Percentiles rank a stretch among this genome's conserved stretches.
phyloP scores from a whole-genome alignment of 129 eudicot genomes.

The Solidago caesia region DNA sequence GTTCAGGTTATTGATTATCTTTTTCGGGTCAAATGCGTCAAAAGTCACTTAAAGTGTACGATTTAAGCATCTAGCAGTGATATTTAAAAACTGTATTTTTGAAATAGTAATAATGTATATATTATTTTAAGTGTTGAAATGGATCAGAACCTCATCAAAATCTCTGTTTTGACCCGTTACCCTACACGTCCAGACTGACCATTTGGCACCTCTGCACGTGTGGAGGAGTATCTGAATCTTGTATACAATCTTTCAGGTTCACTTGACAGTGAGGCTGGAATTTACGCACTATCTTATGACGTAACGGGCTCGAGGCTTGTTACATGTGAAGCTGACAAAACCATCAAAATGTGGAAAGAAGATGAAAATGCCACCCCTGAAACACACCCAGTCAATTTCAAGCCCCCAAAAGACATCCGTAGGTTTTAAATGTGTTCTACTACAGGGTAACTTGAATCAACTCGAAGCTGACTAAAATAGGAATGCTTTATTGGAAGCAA shows the following conservation, averaged over 20 bases:
- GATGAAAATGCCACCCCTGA: slow-evolving; percentile 80
- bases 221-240: slow-evolving; percentile 9
- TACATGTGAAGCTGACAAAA: slow-evolving; percentile 93
- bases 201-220: neutral
- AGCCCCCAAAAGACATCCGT: slow-evolving; percentile 15
- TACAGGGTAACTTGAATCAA: too few species aligned
- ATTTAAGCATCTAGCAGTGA: neutral
- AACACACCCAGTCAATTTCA: slow-evolving; percentile 9
- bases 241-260: slow-evolving; percentile 48
- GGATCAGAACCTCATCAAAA: too few species aligned
- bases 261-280: slow-evolving; percentile 96
- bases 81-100: neutral
- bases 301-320: slow-evolving; percentile 75
- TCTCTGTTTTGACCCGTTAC: too few species aligned
- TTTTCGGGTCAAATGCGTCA: neutral
- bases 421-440: too few species aligned
- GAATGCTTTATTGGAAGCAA: too few species aligned
- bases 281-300: slow-evolving; percentile 68
- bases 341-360: slow-evolving; percentile 98
- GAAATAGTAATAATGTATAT: neutral
- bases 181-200: neutral
- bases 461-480: too few species aligned
- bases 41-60: neutral
- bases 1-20: neutral
- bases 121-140: too few species aligned